Evolutionary conservation across 164 flowering plant genomes (phyloP), one percentile per base, ranked within the genome.

Genomic region (Paratinospora sagittata): DNA sequence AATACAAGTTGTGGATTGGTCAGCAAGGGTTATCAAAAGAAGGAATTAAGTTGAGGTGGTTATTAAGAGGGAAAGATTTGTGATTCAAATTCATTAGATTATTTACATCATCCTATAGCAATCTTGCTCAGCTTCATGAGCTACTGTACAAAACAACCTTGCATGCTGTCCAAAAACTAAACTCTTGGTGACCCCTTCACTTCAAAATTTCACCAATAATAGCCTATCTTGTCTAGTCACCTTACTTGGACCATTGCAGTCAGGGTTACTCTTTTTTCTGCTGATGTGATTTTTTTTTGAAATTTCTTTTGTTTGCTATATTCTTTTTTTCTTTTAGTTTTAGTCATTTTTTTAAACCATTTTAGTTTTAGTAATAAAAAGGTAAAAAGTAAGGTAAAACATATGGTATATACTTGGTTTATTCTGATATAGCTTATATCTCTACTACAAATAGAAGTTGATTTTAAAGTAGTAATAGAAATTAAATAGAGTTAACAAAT

Each of bases 131-230:
- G 13, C 57, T 17, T 49, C 57, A n/a, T n/a, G n/a, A 14, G 57
- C 57, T 52, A 52, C 58, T 52, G 58, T 52, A 52, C 58, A 52
- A 49, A 47, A 52, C 21, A n/a, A n/a, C n/a, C n/a, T n/a, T n/a
- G 6, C 23, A 3, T 52, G 21, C 19, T 16, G 58, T 52, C n/a
- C 58, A 52, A n/a, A n/a, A n/a, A 52, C 58, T 21, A 17, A 14
- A 16, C 58, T 0, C 19, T 52, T 52, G 58, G 58, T 52, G 58
- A 16, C 21, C 58, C 58, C 19, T n/a, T 6, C 58, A 52, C 58
- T 13, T 4, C 19, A 4, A 52, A 52, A 52, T 52, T 52, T 21
- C 58, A 52, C 58, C 58, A 10, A 52, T 4, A n/a, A n/a, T 13
- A 17, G 6, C 57, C 21, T 21, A 52, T 52, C 21, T 16, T 52